Base-by-base conservation (phyloP, 768 basidiomycete species). In the Pulveroboletus ravenelii region DNA sequence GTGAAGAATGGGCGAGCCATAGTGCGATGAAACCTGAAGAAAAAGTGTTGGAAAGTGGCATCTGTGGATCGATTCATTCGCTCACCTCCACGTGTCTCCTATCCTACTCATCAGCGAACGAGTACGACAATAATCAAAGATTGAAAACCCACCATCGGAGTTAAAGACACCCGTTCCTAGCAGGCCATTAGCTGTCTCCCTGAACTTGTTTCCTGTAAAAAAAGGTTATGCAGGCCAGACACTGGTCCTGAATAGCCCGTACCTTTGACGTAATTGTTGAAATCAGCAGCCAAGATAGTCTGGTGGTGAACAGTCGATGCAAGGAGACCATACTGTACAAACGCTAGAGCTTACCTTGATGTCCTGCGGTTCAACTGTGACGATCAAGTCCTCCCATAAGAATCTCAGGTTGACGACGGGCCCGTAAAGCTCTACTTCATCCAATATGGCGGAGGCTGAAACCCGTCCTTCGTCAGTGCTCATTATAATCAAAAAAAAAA, bases 1-100 rank as follows among this genome's bases (percentile, higher is more conserved):
- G 64, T 77, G 69, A 89, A 87, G 71, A 87, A 87, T 0, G 85
- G 85, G 0, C 86, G 78, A 0, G 83, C 81, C 71, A 88, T 83
- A 4, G 73, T 59, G 10, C 85, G 79, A 62, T 87, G 84, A 57
- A 84, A 78, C 59, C 84, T 78, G 27, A 6, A 31, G 42, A 40
- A n/a, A n/a, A n/a, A n/a, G 12, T 3, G 18, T 42, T 49, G 40
- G 45, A 15, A 17, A 25, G 8, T 47, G 48, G 13, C 9, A 42
- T 31, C 9, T 15, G 29, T 31, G 10, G 10, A 31, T 31, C 31
- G 23, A 10, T 23, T 13, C 17, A 25, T 6, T 25, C 9, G 17
- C 35, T 53, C 57, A 84, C 81, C 82, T 87, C 86, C 86, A 87
- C 65, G 79, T 73, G 1, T 84, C 80, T n/a, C 82, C 82, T 82